These are phyloP conservation scores for Collybia mongolica DNA, from an alignment of 768 basidiomycete species.

Conservation along the genomic window DNA sequence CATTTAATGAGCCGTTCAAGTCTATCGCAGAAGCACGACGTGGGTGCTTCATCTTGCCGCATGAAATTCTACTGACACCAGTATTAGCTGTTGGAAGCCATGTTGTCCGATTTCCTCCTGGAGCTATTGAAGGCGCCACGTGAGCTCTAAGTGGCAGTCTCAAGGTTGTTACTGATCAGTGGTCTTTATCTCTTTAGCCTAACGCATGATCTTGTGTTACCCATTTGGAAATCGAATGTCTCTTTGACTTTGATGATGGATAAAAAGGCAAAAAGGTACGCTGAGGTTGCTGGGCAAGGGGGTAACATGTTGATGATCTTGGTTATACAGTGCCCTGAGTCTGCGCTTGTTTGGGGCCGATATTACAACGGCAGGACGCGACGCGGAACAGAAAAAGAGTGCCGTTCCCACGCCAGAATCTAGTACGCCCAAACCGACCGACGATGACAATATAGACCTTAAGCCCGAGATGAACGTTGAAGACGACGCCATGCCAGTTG, in stretches of 20 bases:
- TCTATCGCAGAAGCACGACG: constrained; percentile 49
- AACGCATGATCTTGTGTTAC: constrained; percentile 81
- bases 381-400: constrained; percentile 21
- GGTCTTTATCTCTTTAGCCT: constrained; percentile 41
- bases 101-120: constrained; percentile 66
- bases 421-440: not conserved
- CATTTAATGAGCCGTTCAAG: constrained; percentile 62
- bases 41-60: constrained; percentile 31
- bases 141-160: constrained; percentile 31
- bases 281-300: not conserved
- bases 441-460: constrained; percentile 1
- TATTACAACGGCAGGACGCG: constrained; percentile 52
- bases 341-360: constrained; percentile 83
- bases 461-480: not conserved
- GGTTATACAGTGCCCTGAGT: constrained; percentile 71
- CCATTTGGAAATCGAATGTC: constrained; percentile 91
- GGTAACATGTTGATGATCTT: not conserved
- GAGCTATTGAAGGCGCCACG: constrained; percentile 50
- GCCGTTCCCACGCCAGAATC: not conserved
- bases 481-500: not conserved
- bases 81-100: constrained; percentile 65
- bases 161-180: constrained; percentile 4
- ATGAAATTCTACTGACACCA: not conserved
- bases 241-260: constrained; percentile 93
- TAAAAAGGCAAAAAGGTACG: constrained; percentile 92